phyloP scores from a whole-genome alignment of 495 filamentous ascomycete genomes.

The Podospora comata region DNA sequence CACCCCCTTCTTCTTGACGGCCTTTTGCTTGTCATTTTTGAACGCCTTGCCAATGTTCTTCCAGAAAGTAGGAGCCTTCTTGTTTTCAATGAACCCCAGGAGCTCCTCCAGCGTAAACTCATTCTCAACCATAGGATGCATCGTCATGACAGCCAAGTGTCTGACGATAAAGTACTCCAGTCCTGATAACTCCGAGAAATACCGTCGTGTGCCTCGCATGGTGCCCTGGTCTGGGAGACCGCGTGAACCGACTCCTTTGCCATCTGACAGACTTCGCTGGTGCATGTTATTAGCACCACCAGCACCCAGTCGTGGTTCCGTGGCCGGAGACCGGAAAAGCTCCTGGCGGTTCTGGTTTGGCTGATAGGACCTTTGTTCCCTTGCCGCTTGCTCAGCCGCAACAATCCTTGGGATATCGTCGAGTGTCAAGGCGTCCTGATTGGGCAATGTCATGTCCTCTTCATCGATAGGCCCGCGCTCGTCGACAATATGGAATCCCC shows the following conservation, averaged over 20 bases:
- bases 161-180: slow-evolving; percentile 97
- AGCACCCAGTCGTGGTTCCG: slow-evolving; percentile 56
- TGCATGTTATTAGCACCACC: slow-evolving; percentile 51
- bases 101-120: slow-evolving; percentile 92
- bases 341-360: slow-evolving; percentile 74
- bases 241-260: slow-evolving; percentile 54
- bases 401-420: slow-evolving; percentile 98
- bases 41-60: slow-evolving; percentile 96
- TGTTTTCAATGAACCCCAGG: slow-evolving; percentile 89
- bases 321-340: slow-evolving; percentile 61
- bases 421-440: slow-evolving; percentile 84
- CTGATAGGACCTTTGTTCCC: slow-evolving; percentile 81
- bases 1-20: slow-evolving; percentile 83
- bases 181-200: slow-evolving; percentile 94
- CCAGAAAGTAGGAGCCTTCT: slow-evolving; percentile 87
- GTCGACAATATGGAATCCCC: slow-evolving; percentile 75
- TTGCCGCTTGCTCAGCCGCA: slow-evolving; percentile 81
- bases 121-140: slow-evolving; percentile 88
- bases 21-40: slow-evolving; percentile 74
- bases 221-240: slow-evolving; percentile 45
- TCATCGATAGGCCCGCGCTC: slow-evolving; percentile 75
- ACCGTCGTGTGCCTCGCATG: slow-evolving; percentile 63
- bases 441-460: slow-evolving; percentile 75
- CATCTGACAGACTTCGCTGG: slow-evolving; percentile 69
- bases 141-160: slow-evolving; percentile 89